These are phyloP conservation scores for Paramecium pentaurelia DNA, from an alignment of 73 alveolate species.

Conservation along the genomic window DNA sequence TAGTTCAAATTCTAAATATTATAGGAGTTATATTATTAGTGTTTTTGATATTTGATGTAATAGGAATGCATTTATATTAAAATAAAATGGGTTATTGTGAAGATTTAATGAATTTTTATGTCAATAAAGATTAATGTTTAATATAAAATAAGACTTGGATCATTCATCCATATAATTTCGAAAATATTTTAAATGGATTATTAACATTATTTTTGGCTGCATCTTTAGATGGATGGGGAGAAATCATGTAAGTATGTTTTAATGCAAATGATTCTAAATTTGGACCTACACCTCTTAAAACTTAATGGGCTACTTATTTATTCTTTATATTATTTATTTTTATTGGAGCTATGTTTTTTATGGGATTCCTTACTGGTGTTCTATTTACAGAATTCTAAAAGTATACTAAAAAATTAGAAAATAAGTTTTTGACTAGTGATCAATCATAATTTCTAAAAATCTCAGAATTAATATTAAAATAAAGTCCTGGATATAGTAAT, in stretches of 20 bases:
- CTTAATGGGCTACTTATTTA: slow-evolving; percentile 34
- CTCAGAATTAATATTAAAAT: neutral
- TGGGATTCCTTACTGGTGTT: slow-evolving; percentile 25
- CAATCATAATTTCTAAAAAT: slow-evolving; percentile 32
- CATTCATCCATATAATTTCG: slow-evolving; percentile 1
- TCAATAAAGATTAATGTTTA: neutral
- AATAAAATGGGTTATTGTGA: slow-evolving; percentile 43
- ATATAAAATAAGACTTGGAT: neutral
- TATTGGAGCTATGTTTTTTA: slow-evolving; percentile 36
- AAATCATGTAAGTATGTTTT: slow-evolving; percentile 15
- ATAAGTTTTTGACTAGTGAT: neutral
- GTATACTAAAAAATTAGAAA: slow-evolving; percentile 12
- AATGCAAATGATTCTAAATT: neutral
- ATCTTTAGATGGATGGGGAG: slow-evolving; percentile 38
- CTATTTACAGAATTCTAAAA: slow-evolving; percentile 18
- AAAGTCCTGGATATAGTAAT: neutral
- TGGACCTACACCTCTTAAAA: slow-evolving; percentile 8
- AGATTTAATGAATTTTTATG: neutral
- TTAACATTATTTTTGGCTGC: slow-evolving; percentile 8
- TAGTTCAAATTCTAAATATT: slow-evolving; percentile 21
- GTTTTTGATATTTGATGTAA: slow-evolving; percentile 21
- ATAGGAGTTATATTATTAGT: neutral
- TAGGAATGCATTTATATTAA: slow-evolving; percentile 32
- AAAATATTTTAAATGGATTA: neutral
- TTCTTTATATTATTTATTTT: slow-evolving; percentile 34